These are phyloP conservation scores for Pseudocercospora vitis DNA, from an alignment of 2,329 filamentous ascomycete species.

Conservation along the genomic window DNA sequence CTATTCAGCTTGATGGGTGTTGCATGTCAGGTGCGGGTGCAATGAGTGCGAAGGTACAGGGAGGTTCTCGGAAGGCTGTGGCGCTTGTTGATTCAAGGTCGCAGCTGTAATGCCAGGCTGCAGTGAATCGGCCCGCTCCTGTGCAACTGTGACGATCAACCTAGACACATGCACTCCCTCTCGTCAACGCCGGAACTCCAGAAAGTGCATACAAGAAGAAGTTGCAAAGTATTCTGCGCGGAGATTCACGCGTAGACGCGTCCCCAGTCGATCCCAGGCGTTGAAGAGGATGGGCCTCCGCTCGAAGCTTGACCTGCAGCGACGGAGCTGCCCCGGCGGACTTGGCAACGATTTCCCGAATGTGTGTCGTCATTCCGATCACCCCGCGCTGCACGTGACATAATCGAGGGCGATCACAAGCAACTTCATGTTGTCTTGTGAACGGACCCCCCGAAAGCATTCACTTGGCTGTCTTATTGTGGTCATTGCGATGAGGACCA, in stretches of 20 bases:
- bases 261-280: not conserved
- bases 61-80: conserved; percentile 1
- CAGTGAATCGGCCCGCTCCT: not conserved
- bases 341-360: no score
- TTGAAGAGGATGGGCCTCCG: not conserved
- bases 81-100: not conserved
- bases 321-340: no score
- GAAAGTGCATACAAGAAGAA: not conserved
- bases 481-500: no score
- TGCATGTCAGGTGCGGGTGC: conserved; percentile 9
- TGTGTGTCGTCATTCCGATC: no score
- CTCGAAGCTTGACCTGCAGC: not conserved
- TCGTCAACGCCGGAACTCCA: conserved; percentile 1
- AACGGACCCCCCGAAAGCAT: no score
- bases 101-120: conserved; percentile 1
- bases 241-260: not conserved
- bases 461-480: no score
- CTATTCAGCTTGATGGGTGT: not conserved
- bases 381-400: no score
- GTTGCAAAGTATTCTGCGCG: not conserved
- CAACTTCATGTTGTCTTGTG: no score
- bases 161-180: not conserved
- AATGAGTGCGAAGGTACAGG: not conserved
- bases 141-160: conserved; percentile 1
- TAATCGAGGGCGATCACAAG: no score